These are phyloP conservation scores for Linnemannia hyalina DNA, from an alignment of 192 early-diverging fungal species.

Conservation along the genomic window DNA sequence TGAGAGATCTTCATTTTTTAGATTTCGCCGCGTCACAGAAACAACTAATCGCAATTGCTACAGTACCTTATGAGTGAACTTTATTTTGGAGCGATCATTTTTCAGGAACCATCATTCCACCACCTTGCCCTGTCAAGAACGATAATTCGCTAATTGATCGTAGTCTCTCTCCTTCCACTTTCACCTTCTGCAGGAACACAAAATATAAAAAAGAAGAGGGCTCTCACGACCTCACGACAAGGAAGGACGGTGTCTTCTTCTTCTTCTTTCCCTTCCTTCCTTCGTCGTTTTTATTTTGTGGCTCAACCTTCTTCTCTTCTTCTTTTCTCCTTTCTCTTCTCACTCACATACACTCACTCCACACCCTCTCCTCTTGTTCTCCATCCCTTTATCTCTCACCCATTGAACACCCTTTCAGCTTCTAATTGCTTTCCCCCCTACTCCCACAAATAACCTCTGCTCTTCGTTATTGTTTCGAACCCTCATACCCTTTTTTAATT, in stretches of 20 bases:
- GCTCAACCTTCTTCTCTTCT: neutral
- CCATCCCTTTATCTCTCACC: neutral
- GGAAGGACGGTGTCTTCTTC: neutral
- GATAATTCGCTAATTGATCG: constrained; percentile 1
- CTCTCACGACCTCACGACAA: neutral
- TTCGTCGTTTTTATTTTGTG: neutral
- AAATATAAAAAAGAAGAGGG: neutral
- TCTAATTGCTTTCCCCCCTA: too few relatives aligned
- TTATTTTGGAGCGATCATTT: neutral
- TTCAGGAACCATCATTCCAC: neutral
- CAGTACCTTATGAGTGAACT: neutral
- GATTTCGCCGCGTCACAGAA: neutral
- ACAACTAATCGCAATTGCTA: neutral
- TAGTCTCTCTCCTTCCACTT: neutral
- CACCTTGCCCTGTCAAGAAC: neutral
- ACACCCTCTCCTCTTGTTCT: neutral
- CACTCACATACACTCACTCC: neutral
- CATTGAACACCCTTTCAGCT: too few relatives aligned
- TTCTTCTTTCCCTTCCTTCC: neutral
- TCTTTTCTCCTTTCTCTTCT: neutral
- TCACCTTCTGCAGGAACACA: neutral
- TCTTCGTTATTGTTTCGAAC: too few relatives aligned
- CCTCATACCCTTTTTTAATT: too few relatives aligned
- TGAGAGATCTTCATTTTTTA: neutral
- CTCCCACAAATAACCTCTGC: too few relatives aligned